Base-by-base conservation (phyloP, 768 basidiomycete species). In the Termitomyces sp. region DNA sequence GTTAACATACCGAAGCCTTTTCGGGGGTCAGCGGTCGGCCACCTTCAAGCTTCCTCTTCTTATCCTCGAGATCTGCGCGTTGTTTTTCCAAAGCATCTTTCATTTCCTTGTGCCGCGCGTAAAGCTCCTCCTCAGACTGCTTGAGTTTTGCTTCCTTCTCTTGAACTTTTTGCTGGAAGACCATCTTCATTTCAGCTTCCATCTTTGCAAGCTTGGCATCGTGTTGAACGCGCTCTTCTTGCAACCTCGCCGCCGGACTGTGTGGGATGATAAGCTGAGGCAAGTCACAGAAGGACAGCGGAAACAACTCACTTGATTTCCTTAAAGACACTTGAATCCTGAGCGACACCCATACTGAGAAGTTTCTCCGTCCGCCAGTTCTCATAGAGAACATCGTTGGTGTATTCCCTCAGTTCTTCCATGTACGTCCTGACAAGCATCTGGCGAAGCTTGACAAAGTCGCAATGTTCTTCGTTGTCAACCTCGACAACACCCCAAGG, bases 131-230 rank as follows among this genome's bases (percentile, higher is more conserved):
- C 75, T 99, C 97, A 53, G 90, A 93, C 74, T 98, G 97, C 79
- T 98, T 98, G 71, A 99, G 82, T 76, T 98, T 98, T 62, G 93
- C 85, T 72, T 99, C 97, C 81, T 99, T 98, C 73, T 99, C 97
- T 71, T 95, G 93, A 54, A 99, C 97, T 74, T 99, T 99, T 76
- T 98, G 97, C 71, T 95, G 95, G 94, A 99, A 99, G 66, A 99
- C 97, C 92, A 96, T 94, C 86, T 98, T 98, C 97, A 99, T 99
- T 82, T 98, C 97, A 55, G 95, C 91, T 77, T 99, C 97, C 89
- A 98, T 98, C 86, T 99, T 99, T 55, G 92, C 85, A 54, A 99
- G 85, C 73, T 98, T 98, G 64, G 92, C 90, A 76, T 99, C 96
- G 75, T 99, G 96, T 68, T 98, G 73, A 52, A 92, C 80, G 56